Evolutionary conservation across 2,329 filamentous ascomycete genomes (phyloP).

Genomic region (Phyllosticta citrichinensis): DNA sequence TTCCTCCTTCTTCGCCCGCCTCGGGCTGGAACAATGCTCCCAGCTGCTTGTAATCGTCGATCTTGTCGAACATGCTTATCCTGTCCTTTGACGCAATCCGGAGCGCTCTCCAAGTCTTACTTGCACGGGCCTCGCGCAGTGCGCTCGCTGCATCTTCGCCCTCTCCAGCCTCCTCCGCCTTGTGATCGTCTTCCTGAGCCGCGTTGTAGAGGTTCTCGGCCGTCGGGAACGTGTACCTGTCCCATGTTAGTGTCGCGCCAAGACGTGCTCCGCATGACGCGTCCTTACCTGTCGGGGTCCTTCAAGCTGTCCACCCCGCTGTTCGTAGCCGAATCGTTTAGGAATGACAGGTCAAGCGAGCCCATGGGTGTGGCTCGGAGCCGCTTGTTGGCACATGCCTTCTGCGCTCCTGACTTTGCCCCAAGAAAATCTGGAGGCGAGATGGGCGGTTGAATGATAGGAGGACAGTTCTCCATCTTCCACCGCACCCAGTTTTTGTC

Average conservation of each 20-base stretch:
- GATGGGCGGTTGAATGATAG: conserved; percentile 69
- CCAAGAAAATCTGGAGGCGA: conserved; percentile 57
- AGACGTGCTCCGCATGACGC: neutral
- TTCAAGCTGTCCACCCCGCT: conserved; percentile 61
- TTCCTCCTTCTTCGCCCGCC: conserved; percentile 22
- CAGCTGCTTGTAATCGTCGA: conserved; percentile 69
- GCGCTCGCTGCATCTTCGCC: conserved; percentile 47
- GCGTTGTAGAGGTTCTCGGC: conserved; percentile 60
- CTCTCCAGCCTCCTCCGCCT: conserved; percentile 80
- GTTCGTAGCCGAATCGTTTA: conserved; percentile 55
- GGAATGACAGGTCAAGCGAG: conserved; percentile 66
- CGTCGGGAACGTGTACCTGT: conserved; percentile 58
- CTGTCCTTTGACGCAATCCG: conserved; percentile 66
- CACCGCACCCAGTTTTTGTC: conserved; percentile 99
- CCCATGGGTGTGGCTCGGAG: conserved; percentile 56
- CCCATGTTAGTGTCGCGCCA: conserved; percentile 18
- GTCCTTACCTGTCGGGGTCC: conserved; percentile 42
- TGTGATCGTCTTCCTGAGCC: conserved; percentile 72
- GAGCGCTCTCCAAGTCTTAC: conserved; percentile 83
- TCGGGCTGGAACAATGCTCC: conserved; percentile 39
- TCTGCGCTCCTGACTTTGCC: conserved; percentile 56
- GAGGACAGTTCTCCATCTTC: conserved; percentile 90
- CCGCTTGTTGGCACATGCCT: conserved; percentile 60
- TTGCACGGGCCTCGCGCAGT: conserved; percentile 63
- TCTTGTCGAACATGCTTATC: conserved; percentile 72